phyloP scores from a whole-genome alignment of 768 basidiomycete species.

The Boletus rubescentipes region DNA sequence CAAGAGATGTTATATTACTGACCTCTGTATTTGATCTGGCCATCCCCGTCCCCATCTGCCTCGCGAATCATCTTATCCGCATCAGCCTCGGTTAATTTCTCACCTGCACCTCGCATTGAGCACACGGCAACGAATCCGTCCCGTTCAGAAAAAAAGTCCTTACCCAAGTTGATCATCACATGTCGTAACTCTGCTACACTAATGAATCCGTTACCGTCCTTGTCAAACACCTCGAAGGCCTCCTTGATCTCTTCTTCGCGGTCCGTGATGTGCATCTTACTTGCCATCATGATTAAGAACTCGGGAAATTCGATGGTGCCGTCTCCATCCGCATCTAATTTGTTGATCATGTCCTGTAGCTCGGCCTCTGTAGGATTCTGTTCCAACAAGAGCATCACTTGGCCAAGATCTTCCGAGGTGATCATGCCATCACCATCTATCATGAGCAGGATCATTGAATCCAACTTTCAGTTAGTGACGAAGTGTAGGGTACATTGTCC shows the following conservation, averaged over 20 bases:
- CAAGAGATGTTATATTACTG: conserved; percentile 17
- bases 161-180: conserved; percentile 90
- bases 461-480: not conserved
- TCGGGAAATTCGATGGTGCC: conserved; percentile 85
- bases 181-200: conserved; percentile 81
- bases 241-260: conserved; percentile 93
- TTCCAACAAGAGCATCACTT: conserved; percentile 89
- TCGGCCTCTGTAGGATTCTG: conserved; percentile 93
- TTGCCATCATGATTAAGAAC: conserved; percentile 81
- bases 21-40: conserved; percentile 90
- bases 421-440: conserved; percentile 92
- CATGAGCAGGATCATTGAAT: not conserved
- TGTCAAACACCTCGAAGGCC: conserved; percentile 97
- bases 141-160: conserved; percentile 18
- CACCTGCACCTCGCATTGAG: conserved; percentile 46
- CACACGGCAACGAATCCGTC: not conserved
- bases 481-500: not conserved
- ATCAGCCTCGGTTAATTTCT: conserved; percentile 83
- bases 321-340: conserved; percentile 87
- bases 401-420: conserved; percentile 86
- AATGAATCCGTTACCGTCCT: conserved; percentile 94
- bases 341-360: conserved; percentile 94
- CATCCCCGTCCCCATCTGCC: conserved; percentile 91
- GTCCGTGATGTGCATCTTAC: conserved; percentile 90
- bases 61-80: conserved; percentile 98